phyloP scores from a whole-genome alignment of 768 basidiomycete genomes.

The Rhodocollybia butyracea region DNA sequence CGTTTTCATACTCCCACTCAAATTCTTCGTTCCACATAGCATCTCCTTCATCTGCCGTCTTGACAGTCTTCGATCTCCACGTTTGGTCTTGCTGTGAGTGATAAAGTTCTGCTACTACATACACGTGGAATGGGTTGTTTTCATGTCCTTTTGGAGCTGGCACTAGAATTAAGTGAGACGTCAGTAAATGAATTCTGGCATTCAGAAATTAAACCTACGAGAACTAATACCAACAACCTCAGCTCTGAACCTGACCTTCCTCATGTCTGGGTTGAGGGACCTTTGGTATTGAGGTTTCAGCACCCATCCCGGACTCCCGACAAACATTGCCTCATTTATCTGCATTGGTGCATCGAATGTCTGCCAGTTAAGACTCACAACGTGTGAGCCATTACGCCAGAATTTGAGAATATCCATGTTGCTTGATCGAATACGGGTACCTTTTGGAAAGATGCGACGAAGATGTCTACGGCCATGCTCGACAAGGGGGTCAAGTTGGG shows the following conservation, averaged over 20 bases:
- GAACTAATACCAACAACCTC: constrained; percentile 44
- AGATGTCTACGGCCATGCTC: constrained; percentile 40
- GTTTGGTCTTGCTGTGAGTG: constrained; percentile 34
- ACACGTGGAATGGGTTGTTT: constrained; percentile 37
- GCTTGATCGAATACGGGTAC: constrained; percentile 51
- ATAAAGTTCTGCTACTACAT: constrained; percentile 44
- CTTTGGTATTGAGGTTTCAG: constrained; percentile 34
- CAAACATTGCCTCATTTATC: constrained; percentile 62
- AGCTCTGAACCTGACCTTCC: constrained; percentile 21
- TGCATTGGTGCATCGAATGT: constrained; percentile 55
- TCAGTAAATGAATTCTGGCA: neutral
- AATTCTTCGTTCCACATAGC: constrained; percentile 40
- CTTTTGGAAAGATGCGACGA: constrained; percentile 56
- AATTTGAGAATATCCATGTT: constrained; percentile 51
- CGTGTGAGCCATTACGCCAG: constrained; percentile 57
- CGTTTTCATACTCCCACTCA: constrained; percentile 48
- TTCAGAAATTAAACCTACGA: constrained; percentile 29
- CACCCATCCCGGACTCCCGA: constrained; percentile 53
- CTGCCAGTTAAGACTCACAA: constrained; percentile 63
- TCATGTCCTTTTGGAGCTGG: constrained; percentile 39
- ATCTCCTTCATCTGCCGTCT: constrained; percentile 34
- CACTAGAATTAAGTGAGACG: constrained; percentile 26
- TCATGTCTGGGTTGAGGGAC: constrained; percentile 18
- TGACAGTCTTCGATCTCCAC: constrained; percentile 41
- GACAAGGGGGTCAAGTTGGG: constrained; percentile 31